Evolutionary conservation across 2,329 filamentous ascomycete genomes (phyloP).

Genomic region (Cercospora zeina): DNA sequence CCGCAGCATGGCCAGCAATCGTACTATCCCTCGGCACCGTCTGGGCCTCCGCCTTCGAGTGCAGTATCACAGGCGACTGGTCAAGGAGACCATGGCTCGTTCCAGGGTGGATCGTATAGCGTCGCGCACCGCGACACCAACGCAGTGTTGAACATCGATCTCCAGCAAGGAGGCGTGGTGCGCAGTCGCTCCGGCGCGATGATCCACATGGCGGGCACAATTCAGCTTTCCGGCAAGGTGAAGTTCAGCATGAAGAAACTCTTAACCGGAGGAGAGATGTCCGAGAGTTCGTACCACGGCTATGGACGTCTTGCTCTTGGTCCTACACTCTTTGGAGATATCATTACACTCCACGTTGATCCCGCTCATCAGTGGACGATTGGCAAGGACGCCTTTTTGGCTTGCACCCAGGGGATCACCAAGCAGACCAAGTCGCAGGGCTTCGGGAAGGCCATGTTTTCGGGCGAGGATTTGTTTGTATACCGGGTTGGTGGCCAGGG

Average conservation of each 20-base stretch:
- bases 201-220: conserved; percentile 85
- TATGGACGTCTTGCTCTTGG: conserved; percentile 84
- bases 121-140: conserved; percentile 89
- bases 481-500: conserved; percentile 76
- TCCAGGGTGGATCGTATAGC: conserved; percentile 89
- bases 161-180: conserved; percentile 82
- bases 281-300: conserved; percentile 75
- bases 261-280: conserved; percentile 73
- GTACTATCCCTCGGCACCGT: conserved; percentile 31
- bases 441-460: conserved; percentile 85
- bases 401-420: conserved; percentile 73
- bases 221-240: conserved; percentile 75
- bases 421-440: conserved; percentile 80
- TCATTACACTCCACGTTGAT: conserved; percentile 71
- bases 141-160: conserved; percentile 78
- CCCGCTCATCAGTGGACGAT: conserved; percentile 76
- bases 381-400: conserved; percentile 82
- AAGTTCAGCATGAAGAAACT: conserved; percentile 89
- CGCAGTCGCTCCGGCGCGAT: conserved; percentile 77
- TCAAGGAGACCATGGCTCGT: conserved; percentile 71
- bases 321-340: conserved; percentile 75
- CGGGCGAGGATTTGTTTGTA: conserved; percentile 84
- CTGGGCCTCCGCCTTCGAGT: conserved; percentile 28
- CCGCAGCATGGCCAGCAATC: background rate
- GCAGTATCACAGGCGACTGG: conserved; percentile 24